phyloP scores from a whole-genome alignment of 1,284 basidiomycete species.

The Moniliella sp. region DNA sequence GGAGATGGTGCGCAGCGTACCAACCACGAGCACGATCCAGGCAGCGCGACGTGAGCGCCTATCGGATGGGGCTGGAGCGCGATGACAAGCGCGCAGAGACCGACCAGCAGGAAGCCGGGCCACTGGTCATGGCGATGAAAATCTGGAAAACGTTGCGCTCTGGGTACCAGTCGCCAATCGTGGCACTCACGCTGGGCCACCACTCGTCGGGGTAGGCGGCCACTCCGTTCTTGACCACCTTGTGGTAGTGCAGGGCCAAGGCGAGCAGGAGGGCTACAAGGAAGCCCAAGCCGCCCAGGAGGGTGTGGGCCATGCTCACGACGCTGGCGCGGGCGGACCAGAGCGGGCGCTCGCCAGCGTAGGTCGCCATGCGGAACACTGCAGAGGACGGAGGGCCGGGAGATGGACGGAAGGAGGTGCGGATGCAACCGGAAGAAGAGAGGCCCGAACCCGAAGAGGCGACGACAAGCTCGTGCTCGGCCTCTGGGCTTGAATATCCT shows the following conservation, averaged over 20 bases:
- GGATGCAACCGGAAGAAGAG: no score
- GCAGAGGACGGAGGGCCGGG: no score
- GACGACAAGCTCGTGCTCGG: no score
- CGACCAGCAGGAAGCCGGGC: constrained; percentile 59
- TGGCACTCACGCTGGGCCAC: constrained; percentile 79
- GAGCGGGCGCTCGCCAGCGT: no score
- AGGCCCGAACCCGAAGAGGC: no score
- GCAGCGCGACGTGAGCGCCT: constrained; percentile 5
- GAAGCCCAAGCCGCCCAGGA: constrained; percentile 52
- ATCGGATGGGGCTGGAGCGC: constrained; percentile 5
- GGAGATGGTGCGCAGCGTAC: constrained; percentile 53
- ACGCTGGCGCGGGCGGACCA: no score
- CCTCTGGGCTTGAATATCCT: no score
- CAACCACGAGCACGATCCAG: constrained; percentile 44
- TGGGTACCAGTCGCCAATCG: constrained; percentile 67
- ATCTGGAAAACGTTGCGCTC: constrained; percentile 74
- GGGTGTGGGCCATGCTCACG: constrained; percentile 43
- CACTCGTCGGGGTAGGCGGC: constrained; percentile 66
- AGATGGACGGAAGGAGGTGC: no score
- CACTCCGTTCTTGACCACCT: constrained; percentile 68
- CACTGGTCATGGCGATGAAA: constrained; percentile 50
- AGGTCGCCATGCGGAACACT: no score
- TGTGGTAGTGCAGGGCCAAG: constrained; percentile 53
- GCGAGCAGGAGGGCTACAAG: constrained; percentile 48
- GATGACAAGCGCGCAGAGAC: constrained; percentile 42